phyloP scores from a whole-genome alignment of 805 yeast species.

The Candida ulmi region DNA sequence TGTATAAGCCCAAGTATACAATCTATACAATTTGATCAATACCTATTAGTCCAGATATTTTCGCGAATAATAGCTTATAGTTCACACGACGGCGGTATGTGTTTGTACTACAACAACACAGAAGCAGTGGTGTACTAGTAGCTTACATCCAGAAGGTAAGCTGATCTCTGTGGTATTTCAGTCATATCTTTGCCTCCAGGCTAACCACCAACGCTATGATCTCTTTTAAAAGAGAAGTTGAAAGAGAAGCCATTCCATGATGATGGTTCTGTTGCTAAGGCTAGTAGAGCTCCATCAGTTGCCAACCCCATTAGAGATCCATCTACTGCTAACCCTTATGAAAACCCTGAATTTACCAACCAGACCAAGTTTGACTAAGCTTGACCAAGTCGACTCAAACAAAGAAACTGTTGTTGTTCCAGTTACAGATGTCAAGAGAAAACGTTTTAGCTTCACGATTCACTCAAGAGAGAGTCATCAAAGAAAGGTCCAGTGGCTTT shows the following conservation, averaged over 20 bases:
- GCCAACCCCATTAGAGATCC: too few species aligned
- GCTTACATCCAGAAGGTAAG: too few species aligned
- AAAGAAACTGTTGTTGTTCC: not conserved
- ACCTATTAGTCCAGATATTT: too few species aligned
- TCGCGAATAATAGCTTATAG: too few species aligned
- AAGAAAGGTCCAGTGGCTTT: not conserved
- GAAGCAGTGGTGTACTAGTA: too few species aligned
- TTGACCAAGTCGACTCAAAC: not conserved
- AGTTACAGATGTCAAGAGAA: not conserved
- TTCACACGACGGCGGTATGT: too few species aligned
- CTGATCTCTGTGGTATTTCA: too few species aligned
- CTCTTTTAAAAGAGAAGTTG: too few species aligned
- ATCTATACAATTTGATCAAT: too few species aligned
- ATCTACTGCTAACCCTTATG: slow-evolving; percentile 3
- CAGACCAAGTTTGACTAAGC: too few species aligned
- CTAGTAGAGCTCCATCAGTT: slow-evolving; percentile 7
- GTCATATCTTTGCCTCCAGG: slow-evolving; percentile 6
- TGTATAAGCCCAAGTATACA: too few species aligned
- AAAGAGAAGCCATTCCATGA: slow-evolving; percentile 1
- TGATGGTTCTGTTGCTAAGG: slow-evolving; percentile 4
- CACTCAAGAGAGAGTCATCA: slow-evolving; percentile 3
- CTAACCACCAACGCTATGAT: not conserved
- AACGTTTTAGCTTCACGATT: slow-evolving; percentile 1
- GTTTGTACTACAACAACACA: too few species aligned
- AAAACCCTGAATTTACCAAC: slow-evolving; percentile 1